Base-by-base conservation (phyloP, 129 eudicot genomes). In the Cynara cardunculus region DNA sequence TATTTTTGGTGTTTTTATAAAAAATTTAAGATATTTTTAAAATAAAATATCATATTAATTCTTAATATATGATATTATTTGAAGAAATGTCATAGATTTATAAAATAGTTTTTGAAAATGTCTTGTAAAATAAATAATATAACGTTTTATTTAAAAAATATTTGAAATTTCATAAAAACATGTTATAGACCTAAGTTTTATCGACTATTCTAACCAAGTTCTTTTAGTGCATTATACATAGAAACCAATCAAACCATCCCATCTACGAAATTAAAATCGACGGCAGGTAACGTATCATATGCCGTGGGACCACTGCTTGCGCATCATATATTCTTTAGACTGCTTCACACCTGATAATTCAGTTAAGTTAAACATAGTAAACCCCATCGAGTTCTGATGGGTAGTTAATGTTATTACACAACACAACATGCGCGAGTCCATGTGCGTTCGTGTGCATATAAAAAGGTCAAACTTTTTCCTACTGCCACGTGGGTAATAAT, bases 401-500 rank as follows among this genome's bases (percentile, higher is more conserved):
- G 76, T 34, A 71, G 69, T 82, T 16, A 85, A 77, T 71, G 67
- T 81, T 14, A 81, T 81, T 76, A 82, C 67, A 64, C 76, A 66
- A 82, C 67, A 64, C 76, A 66, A 64, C 79, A 83, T 81, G 85
- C 31, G 66, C 37, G 7, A 37, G 30, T 66, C 59, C 84, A 74
- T 77, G 84, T 79, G 81, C 74, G 84, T 68, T 37, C 74, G 82
- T 83, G 79, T 66, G 77, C 41, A 41, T 14, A 13, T 6, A 46
- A 16, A 25, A 77, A 84, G 74, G 87, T 84, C 87, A 79, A 79
- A 84, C 35, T 72, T 77, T 77, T 53, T 14, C 25, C 21, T 46
- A 44, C 24, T 82, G 81, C 78, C 82, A 76, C 86, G 86, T 82
- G 68, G 86, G 10, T 70, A n/a, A 27, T 76, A 31, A 25, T 53